Conservation (phyloP, 2,329 filamentous ascomycete genomes). For the Trichoderma simmonsii region DNA sequence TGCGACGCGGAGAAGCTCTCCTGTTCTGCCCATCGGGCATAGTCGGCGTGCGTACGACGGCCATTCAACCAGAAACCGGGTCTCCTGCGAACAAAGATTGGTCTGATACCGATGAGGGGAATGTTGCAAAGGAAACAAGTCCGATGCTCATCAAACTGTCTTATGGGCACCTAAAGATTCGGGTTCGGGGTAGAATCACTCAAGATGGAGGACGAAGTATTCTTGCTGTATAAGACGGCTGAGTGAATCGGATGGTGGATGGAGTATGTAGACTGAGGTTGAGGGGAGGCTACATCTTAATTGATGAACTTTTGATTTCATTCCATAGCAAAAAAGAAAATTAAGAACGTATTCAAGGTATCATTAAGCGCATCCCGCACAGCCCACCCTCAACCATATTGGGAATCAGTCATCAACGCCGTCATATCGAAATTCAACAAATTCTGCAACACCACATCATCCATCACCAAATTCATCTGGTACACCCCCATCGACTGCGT, state of each 20-base stretch:
- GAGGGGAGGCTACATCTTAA: background rate
- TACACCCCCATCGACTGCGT: background rate
- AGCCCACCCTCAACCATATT: background rate
- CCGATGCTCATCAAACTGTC: conserved; percentile 29
- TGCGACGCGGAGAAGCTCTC: conserved; percentile 45
- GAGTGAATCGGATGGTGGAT: too few relatives aligned
- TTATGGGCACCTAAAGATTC: conserved; percentile 39
- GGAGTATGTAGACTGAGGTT: too few relatives aligned
- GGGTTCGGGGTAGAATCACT: conserved; percentile 42
- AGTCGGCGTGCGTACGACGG: conserved; percentile 21
- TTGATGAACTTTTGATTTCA: background rate
- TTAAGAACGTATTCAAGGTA: background rate
- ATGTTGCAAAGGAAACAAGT: background rate
- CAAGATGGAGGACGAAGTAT: conserved; percentile 45
- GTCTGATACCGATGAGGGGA: background rate
- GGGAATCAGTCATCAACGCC: conserved; percentile 13
- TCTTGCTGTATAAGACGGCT: conserved; percentile 35
- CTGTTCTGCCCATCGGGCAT: conserved; percentile 46
- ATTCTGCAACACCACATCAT: conserved; percentile 9
- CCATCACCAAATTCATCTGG: conserved; percentile 15
- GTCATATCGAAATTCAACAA: conserved; percentile 21
- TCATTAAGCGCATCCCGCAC: background rate
- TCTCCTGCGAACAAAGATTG: background rate
- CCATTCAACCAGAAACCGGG: background rate
- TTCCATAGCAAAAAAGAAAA: background rate